Base-by-base conservation (phyloP, 1,284 basidiomycete species). In the Cutaneotrichosporon sp. region DNA sequence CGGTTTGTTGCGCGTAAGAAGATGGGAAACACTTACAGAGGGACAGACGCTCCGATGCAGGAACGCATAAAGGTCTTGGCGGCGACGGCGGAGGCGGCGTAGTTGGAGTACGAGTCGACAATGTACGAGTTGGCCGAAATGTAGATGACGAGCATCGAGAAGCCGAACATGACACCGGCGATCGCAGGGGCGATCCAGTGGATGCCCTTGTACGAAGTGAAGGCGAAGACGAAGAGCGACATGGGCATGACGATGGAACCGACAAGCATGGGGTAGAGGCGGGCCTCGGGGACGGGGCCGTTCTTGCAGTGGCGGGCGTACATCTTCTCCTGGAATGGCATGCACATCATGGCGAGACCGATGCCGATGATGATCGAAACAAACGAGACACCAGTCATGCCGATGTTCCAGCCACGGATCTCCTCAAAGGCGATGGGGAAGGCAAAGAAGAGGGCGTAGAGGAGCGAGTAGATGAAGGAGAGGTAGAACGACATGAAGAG, bases 21-120 rank as follows among this genome's bases (percentile, higher is more conserved):
- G n/a, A n/a, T n/a, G n/a, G n/a, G n/a, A n/a, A n/a, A n/a, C n/a
- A n/a, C n/a, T n/a, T n/a, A n/a, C n/a, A 75, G 67, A 9, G 75
- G 74, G 3, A 77, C 72, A 0, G 67, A 66, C 2, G 78, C 80
- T 13, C 82, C 83, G 53, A 79, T 72, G 14, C 81, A 68, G 7
- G 78, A 79, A 25, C 82, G 77, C 55, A 82, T 70, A 25, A 84
- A 75, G 0, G 82, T 83, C 72, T 84, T 84, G 56, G 82, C 82
- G 4, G 83, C 81, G 49, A 82, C 74, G 4, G 79, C 80, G 13
- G 76, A 78, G 1, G 81, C 79, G 1, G 73, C 71, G 29, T 60
- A 68, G 58, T 70, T 56, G 33, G 67, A 58, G 58, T 75, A 76
- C 1, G 63, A 64, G 58, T 76, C 74, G 47, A 76, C 71, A 43